These are phyloP conservation scores for Fusarium sp. DNA, from an alignment of 2,329 filamentous ascomycete genomes.

Conservation along the genomic window DNA sequence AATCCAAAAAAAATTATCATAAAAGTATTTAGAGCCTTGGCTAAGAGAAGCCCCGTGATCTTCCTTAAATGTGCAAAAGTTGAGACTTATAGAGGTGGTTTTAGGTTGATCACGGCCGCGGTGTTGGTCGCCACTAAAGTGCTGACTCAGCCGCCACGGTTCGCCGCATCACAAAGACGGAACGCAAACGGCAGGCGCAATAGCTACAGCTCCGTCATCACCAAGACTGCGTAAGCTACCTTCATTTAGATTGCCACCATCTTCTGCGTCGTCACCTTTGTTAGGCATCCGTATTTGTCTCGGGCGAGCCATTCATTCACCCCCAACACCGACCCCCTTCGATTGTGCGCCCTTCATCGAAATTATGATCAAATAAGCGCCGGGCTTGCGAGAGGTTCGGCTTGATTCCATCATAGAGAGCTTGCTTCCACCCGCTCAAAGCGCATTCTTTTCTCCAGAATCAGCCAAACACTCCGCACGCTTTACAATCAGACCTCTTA, in stretches of 20 bases:
- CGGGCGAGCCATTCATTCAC: constrained; percentile 1
- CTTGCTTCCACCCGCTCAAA: constrained; percentile 21
- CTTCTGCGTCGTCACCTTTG: constrained; percentile 30
- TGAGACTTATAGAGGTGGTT: too few relatives aligned
- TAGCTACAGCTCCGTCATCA: constrained; percentile 37
- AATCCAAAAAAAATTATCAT: too few relatives aligned
- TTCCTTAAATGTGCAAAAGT: too few relatives aligned
- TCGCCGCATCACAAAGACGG: constrained; percentile 6
- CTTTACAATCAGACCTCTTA: neutral
- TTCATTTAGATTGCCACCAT: constrained; percentile 35
- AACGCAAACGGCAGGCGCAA: constrained; percentile 6
- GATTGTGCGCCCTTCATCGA: neutral
- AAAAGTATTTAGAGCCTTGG: too few relatives aligned
- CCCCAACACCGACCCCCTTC: neutral
- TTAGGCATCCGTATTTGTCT: constrained; percentile 18
- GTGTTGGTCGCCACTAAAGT: neutral
- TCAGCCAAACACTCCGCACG: neutral
- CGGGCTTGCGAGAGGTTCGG: constrained; percentile 28
- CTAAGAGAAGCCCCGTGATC: too few relatives aligned
- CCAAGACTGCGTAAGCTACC: constrained; percentile 44
- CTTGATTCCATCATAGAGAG: constrained; percentile 42
- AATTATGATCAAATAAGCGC: constrained; percentile 42
- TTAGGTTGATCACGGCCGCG: too few relatives aligned
- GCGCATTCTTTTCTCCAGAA: constrained; percentile 3
- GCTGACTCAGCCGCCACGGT: constrained; percentile 35